These are phyloP conservation scores for Cryptosporidium baileyi DNA, from an alignment of 169 alveolate genomes.

Conservation along the genomic window DNA sequence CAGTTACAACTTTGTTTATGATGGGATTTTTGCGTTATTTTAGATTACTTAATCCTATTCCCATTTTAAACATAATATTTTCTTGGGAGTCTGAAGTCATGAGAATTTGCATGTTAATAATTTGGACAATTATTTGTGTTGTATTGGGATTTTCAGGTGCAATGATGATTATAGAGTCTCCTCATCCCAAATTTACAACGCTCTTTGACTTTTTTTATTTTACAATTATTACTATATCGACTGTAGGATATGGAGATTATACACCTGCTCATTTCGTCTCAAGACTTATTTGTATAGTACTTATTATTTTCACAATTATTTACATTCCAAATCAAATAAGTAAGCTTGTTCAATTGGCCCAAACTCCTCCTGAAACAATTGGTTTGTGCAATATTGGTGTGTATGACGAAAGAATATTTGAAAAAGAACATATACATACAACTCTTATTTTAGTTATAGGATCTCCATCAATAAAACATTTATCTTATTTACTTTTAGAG, in stretches of 20 bases:
- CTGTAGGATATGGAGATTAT: constrained; percentile 72
- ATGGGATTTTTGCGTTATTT: constrained; percentile 49
- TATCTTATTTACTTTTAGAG: constrained; percentile 42
- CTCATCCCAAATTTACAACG: constrained; percentile 28
- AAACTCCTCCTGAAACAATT: constrained; percentile 60
- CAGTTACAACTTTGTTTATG: constrained; percentile 50
- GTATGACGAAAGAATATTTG: constrained; percentile 37
- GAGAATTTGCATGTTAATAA: constrained; percentile 46
- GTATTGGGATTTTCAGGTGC: constrained; percentile 65
- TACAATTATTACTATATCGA: constrained; percentile 69
- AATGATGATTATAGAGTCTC: constrained; percentile 67
- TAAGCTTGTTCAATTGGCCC: constrained; percentile 57
- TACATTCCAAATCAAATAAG: constrained; percentile 65
- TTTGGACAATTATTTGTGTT: constrained; percentile 60
- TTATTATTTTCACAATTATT: constrained; percentile 39
- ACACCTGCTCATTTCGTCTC: constrained; percentile 57
- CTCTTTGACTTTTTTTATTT: constrained; percentile 59
- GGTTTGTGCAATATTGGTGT: constrained; percentile 40
- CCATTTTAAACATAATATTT: constrained; percentile 5
- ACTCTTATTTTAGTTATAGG: constrained; percentile 41
- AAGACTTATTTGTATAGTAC: constrained; percentile 38
- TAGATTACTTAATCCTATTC: constrained; percentile 26
- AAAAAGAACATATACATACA: constrained; percentile 54
- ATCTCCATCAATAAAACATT: constrained; percentile 57
- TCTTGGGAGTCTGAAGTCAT: constrained; percentile 61